Percentiles rank a stretch among this genome's conserved stretches.
Evolutionary conservation across 768 basidiomycete genomes (phyloP).

Genomic region (Mycena polygramma): DNA sequence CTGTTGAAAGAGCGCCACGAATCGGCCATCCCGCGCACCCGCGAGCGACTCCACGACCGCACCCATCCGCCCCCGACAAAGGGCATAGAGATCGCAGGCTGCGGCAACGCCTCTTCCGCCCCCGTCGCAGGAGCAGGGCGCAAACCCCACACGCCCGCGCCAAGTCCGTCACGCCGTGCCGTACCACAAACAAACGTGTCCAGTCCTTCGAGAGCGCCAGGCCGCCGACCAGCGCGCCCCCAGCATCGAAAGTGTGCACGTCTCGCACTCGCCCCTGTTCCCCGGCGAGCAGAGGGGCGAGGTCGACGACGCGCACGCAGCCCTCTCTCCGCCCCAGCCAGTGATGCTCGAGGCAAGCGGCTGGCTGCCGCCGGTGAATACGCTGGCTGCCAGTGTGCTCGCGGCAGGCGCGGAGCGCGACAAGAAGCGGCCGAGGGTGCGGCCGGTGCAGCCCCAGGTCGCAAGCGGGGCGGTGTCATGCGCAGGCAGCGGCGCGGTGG

Average conservation of each 20-base stretch:
- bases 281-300: background rate
- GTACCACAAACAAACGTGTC: background rate
- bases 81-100: constrained; percentile 23
- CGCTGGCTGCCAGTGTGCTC: background rate
- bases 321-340: no score
- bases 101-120: no score
- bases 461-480: background rate
- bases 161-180: background rate
- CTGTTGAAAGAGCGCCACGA: constrained; percentile 21
- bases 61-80: constrained; percentile 34
- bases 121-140: no score
- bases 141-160: background rate
- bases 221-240: constrained; percentile 40
- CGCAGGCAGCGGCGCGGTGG: no score
- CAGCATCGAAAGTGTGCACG: background rate
- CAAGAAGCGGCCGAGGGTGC: constrained; percentile 29
- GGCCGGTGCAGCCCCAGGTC: constrained; percentile 23
- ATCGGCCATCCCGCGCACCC: constrained; percentile 18
- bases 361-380: background rate
- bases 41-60: constrained; percentile 28
- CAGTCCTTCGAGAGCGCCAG: background rate
- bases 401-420: constrained; percentile 26
- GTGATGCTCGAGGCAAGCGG: no score
- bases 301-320: background rate
- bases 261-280: background rate